Evolutionary conservation across 2,329 filamentous ascomycete genomes (phyloP), one percentile per base, ranked within the genome.

Genomic region (Paracoccidioides lutzii): DNA sequence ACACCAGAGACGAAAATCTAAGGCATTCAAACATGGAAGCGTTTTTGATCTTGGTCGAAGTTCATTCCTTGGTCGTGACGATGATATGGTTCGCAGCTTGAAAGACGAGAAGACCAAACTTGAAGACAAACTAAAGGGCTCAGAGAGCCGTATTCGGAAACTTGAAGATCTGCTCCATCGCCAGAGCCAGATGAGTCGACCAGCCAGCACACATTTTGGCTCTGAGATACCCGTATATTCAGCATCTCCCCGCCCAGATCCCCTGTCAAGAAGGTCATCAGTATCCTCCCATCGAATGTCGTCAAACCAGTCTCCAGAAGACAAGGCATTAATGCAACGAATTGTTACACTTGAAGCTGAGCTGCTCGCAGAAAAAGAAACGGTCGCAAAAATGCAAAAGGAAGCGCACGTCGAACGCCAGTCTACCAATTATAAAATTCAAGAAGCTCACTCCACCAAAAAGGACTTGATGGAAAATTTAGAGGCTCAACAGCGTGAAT

Each of bases 21-120:
- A 91, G 68, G 90, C 89, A 4, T 97, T 98, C 76, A 96, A 96
- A 67, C 93, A 94, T 66, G 93, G 93, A 14, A 97, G 93, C 66
- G 81, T 97, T 41, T 90, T 96, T 64, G 93, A 97, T 67, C 79
- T 96, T 59, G 89, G 89, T n/a, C 83, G 86, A 64, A 94, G 88
- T 61, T 91, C 89, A 1, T 78, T 96, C 8, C 73, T 95, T 64
- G 81, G 95, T 12, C 83, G 88, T 42, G 90, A 88, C n/a, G 89
- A 95, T 64, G 90, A 96, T 59, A 76, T 90, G 59, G 78, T 87
- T 38, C 79, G 78, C 66, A 86, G 76, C 60, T 71, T 97, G n/a
- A 87, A 87, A 67, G 87, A 89, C 14, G 90, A 95, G 58, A 96
- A 95, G 64, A 71, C 75, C 2, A 87, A 82, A 63, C 71, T 88